Evolutionary conservation across 495 filamentous ascomycete genomes (phyloP).

Genomic region (Endocarpon pusillum): DNA sequence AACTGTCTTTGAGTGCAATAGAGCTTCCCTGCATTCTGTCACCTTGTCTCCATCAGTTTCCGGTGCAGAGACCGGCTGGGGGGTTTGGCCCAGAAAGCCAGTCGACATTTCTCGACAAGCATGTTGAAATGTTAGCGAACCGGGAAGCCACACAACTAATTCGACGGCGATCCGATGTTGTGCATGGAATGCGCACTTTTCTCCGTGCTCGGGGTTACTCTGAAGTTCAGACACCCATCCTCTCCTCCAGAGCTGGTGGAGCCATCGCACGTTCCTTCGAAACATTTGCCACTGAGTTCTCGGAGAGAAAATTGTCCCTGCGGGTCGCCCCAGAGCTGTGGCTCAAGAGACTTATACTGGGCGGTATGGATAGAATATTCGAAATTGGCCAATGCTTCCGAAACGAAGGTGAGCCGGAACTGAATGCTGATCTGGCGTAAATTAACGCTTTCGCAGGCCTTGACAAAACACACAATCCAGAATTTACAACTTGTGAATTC

Average conservation of each 20-base stretch:
- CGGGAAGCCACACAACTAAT: slow-evolving; percentile 45
- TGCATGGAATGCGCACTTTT: slow-evolving; percentile 56
- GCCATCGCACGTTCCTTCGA: slow-evolving; percentile 74
- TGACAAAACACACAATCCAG: slow-evolving; percentile 86
- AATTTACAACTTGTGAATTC: slow-evolving; percentile 95
- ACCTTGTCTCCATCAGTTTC: slow-evolving; percentile 60
- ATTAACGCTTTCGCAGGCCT: slow-evolving; percentile 28
- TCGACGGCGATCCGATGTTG: slow-evolving; percentile 54
- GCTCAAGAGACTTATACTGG: slow-evolving; percentile 82
- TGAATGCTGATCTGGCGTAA: not conserved
- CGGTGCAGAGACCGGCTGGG: slow-evolving; percentile 17
- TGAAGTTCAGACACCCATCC: slow-evolving; percentile 80
- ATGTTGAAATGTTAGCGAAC: slow-evolving; percentile 71
- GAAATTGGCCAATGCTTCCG: slow-evolving; percentile 89
- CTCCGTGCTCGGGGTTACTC: slow-evolving; percentile 54
- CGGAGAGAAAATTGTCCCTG: slow-evolving; percentile 49
- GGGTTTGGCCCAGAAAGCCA: slow-evolving; percentile 30
- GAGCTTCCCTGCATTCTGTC: slow-evolving; percentile 52
- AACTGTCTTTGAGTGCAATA: slow-evolving; percentile 56
- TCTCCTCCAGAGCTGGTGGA: slow-evolving; percentile 59
- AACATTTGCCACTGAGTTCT: slow-evolving; percentile 54
- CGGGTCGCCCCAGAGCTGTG: slow-evolving; percentile 88
- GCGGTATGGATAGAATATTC: slow-evolving; percentile 77
- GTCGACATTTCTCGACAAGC: slow-evolving; percentile 52
- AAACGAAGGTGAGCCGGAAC: slow-evolving; percentile 54